Percentiles rank a stretch among this genome's conserved stretches.
Conservation (phyloP, 2,329 filamentous ascomycete species). For the Chaetomium globosum region DNA sequence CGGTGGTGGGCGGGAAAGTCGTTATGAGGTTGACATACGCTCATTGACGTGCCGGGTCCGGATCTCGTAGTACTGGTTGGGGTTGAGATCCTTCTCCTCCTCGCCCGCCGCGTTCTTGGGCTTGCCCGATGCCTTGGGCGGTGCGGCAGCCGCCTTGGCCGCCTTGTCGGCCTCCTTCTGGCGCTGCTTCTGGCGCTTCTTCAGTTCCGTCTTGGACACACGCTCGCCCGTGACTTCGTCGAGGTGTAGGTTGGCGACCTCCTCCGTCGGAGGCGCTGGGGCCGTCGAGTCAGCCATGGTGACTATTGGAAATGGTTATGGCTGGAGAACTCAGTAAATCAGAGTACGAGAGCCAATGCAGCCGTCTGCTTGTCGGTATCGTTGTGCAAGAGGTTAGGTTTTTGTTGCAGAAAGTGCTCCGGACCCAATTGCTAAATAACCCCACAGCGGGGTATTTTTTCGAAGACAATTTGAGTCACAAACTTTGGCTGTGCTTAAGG, state of each 20-base stretch:
- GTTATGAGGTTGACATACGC: conserved; percentile 38
- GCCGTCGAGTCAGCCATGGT: conserved; percentile 38
- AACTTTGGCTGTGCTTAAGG: conserved; percentile 18
- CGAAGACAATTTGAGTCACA: conserved; percentile 24
- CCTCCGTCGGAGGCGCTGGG: conserved; percentile 50
- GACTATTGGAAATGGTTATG: conserved; percentile 3
- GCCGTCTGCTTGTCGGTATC: conserved; percentile 12
- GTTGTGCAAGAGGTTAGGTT: conserved; percentile 25
- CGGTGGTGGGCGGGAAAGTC: neutral
- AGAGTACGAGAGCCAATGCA: conserved; percentile 19
- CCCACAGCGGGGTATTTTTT: conserved; percentile 37
- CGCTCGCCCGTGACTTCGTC: conserved; percentile 90
- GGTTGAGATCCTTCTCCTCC: conserved; percentile 58
- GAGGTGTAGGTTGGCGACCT: conserved; percentile 73
- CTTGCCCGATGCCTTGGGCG: conserved; percentile 53
- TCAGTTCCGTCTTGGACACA: conserved; percentile 82
- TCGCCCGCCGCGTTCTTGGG: conserved; percentile 64
- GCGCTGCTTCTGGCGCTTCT: conserved; percentile 92
- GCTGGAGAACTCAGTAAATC: neutral
- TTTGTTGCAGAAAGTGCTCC: conserved; percentile 20
- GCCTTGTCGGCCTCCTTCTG: conserved; percentile 86
- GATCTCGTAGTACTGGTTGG: conserved; percentile 88
- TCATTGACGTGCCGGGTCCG: conserved; percentile 78
- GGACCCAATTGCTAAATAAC: conserved; percentile 28
- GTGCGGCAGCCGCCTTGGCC: conserved; percentile 70